These are phyloP conservation scores for Poterioochromonas sp. DNA, from an alignment of 352 stramenopile species.

Conservation along the genomic window DNA sequence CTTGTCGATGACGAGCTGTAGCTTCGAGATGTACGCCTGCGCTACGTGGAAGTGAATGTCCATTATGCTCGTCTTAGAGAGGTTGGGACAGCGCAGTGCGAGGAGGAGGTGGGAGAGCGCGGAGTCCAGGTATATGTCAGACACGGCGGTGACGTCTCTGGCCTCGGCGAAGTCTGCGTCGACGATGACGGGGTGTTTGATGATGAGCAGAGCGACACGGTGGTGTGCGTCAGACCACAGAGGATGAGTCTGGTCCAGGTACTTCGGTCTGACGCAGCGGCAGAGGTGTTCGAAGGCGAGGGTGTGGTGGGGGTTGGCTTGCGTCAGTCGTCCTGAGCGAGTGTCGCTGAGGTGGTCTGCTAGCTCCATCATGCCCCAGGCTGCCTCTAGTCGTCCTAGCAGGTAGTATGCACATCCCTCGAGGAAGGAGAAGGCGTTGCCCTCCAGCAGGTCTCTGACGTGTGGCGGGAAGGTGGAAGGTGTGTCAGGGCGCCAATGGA, in stretches of 20 bases:
- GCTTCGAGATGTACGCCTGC: neutral
- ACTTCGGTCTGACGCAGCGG: neutral
- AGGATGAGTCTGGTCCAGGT: neutral
- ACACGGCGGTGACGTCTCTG: neutral
- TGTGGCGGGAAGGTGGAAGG: neutral
- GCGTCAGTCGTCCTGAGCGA: neutral
- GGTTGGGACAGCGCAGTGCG: neutral
- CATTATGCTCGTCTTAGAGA: neutral
- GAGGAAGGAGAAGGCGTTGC: neutral
- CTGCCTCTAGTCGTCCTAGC: neutral
- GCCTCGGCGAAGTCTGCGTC: neutral
- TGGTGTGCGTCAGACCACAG: constrained; percentile 10
- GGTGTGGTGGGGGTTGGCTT: neutral
- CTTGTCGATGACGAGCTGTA: neutral
- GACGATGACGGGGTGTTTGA: neutral
- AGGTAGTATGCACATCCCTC: neutral
- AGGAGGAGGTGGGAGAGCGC: neutral
- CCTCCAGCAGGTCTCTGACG: neutral
- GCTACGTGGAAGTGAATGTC: constrained; percentile 3
- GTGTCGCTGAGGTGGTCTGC: neutral
- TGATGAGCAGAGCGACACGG: neutral
- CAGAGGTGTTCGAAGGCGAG: neutral
- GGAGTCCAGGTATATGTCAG: neutral
- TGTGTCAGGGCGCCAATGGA: neutral
- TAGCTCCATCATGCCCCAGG: neutral